Base-by-base conservation (phyloP, 305 asterid species). In the Rubia peregrina region DNA sequence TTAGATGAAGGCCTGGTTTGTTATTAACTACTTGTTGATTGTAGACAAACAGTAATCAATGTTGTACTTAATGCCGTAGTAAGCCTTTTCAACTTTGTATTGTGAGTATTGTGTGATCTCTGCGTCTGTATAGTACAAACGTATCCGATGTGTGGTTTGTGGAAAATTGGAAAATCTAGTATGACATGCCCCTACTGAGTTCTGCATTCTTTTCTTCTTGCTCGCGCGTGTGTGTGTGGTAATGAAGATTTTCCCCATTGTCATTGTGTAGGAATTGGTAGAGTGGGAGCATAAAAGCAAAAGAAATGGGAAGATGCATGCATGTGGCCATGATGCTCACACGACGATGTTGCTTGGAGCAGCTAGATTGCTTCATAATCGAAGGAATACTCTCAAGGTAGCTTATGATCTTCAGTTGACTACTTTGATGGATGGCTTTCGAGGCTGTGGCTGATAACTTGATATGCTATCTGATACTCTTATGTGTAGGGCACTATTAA, bases 291-390 rank as follows among this genome's bases (percentile, higher is more conserved):
- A 88, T 46, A 90, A 90, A 83, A 92, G 98, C 85, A 90, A 90
- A 84, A 67, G 82, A 44, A 71, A 83, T 62, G 98, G 97, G n/a
- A 88, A 86, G 84, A 92, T 92, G 98, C 97, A 90, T 71, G 97
- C 98, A 9, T 92, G 98, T 71, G 96, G 97, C 72, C 97, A 92
- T 49, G 98, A 92, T 77, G 98, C 91, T 79, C 98, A 92, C 73
- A 82, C 82, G 74, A 84, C 98, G 30, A 92, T 92, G 98, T 51
- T 92, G 86, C 95, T 92, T 48, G 98, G 98, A 75, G 98, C 98
- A 59, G 98, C 96, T 69, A 90, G 83, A 74, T 75, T 92, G 81
- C 82, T 92, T 56, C 92, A 88, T 21, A 83, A 72, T 7, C 78
- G 83, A 68, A 86, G 81, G 40, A 51, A 88, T 74, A 85, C 77